A percentile compares a stretch with the other conserved stretches of the same genome.
phyloP scores from a whole-genome alignment of 1,139 yeast species.

The Magnusiomyces magnusii region DNA sequence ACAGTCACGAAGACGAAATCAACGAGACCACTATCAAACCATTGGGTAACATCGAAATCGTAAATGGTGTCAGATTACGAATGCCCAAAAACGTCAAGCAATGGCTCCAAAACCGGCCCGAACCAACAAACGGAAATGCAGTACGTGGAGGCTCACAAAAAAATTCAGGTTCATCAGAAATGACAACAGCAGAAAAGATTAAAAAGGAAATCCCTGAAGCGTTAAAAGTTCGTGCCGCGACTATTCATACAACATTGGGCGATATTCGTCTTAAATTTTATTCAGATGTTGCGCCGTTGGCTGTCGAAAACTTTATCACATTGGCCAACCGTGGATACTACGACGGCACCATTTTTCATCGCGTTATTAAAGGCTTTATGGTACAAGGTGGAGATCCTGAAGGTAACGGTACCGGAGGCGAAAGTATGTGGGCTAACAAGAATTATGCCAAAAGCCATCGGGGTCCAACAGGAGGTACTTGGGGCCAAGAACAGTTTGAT shows the following conservation, averaged over 20 bases:
- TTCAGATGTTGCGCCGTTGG: slow-evolving; percentile 37
- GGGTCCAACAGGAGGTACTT: slow-evolving; percentile 26
- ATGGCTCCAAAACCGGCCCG: background rate
- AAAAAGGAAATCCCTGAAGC: background rate
- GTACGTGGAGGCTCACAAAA: background rate
- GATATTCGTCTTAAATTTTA: slow-evolving; percentile 39
- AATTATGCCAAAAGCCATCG: background rate
- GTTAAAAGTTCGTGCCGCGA: background rate
- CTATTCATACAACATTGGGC: slow-evolving; percentile 42
- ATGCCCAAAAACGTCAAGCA: background rate
- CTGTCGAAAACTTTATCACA: slow-evolving; percentile 41
- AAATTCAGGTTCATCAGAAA: background rate
- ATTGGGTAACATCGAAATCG: background rate
- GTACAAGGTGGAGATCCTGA: slow-evolving; percentile 48
- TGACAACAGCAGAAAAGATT: background rate
- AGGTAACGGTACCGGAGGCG: slow-evolving; percentile 47
- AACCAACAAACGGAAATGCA: background rate
- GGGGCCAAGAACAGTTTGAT: slow-evolving; percentile 25
- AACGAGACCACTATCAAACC: too few relatives aligned
- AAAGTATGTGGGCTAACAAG: slow-evolving; percentile 32
- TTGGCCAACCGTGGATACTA: slow-evolving; percentile 38
- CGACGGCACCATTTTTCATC: slow-evolving; percentile 40
- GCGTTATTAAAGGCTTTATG: slow-evolving; percentile 45
- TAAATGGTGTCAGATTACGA: background rate
- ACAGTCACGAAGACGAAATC: slow-evolving; percentile 17